These are phyloP conservation scores for Acanthamoeba royreba DNA, from an alignment of 208 protist genomes.

Conservation along the genomic window DNA sequence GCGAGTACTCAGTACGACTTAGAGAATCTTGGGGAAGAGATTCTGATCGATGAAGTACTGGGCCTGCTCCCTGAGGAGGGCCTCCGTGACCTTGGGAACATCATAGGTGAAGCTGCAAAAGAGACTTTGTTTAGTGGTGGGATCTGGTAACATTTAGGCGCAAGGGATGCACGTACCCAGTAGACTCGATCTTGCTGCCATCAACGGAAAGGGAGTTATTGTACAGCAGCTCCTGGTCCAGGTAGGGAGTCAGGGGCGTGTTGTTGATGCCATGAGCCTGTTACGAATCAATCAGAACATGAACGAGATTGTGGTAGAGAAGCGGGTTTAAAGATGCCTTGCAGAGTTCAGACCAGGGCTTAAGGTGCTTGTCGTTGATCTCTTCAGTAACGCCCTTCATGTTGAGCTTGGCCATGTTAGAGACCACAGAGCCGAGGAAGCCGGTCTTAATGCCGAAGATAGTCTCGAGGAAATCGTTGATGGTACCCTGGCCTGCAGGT, in stretches of 20 bases:
- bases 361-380: constrained; percentile 88
- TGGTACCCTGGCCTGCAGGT: constrained; percentile 75
- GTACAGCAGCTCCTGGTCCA: constrained; percentile 88
- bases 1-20: neutral
- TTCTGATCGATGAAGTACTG: constrained; percentile 70
- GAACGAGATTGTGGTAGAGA: too few species aligned
- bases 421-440: constrained; percentile 80
- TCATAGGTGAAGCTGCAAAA: constrained; percentile 72
- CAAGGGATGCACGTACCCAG: constrained; percentile 81
- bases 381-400: constrained; percentile 74
- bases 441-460: constrained; percentile 88
- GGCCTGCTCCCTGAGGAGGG: constrained; percentile 68
- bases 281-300: too few species aligned
- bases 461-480: constrained; percentile 81
- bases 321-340: constrained; percentile 46
- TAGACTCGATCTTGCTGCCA: constrained; percentile 79
- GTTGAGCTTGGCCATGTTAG: constrained; percentile 76
- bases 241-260: constrained; percentile 87
- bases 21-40: constrained; percentile 70
- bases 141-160: too few species aligned
- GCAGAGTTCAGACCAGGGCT: constrained; percentile 86
- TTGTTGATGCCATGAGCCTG: constrained; percentile 73
- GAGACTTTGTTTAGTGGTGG: too few species aligned
- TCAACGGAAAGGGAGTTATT: constrained; percentile 85
- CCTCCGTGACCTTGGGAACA: constrained; percentile 69